These are phyloP conservation scores for Vigna mungo DNA, from an alignment of 306 rosid genomes.

Conservation along the genomic window DNA sequence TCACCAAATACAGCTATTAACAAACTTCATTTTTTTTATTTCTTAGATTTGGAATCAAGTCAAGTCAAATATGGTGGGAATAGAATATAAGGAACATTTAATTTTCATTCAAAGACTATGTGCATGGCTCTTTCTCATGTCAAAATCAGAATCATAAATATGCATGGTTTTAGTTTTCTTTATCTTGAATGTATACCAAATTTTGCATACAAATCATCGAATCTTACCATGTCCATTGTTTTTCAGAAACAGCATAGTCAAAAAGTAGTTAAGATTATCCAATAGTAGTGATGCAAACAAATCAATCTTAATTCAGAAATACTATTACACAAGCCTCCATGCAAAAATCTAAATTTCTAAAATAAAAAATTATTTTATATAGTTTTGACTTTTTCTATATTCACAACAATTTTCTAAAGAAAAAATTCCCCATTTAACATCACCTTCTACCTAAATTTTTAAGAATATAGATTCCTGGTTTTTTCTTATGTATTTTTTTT, in stretches of 20 bases:
- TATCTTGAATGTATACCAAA: not conserved
- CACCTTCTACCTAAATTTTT: too few relatives aligned
- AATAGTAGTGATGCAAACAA: not conserved
- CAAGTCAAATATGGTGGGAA: not conserved
- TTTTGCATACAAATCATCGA: not conserved
- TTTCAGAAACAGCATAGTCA: not conserved
- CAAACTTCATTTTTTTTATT: too few relatives aligned
- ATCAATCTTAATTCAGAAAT: not conserved
- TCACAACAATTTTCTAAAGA: too few relatives aligned
- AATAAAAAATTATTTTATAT: not conserved
- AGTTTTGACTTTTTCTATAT: too few relatives aligned
- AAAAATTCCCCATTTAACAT: too few relatives aligned
- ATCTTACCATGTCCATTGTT: not conserved
- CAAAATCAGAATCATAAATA: too few relatives aligned
- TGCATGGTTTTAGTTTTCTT: too few relatives aligned
- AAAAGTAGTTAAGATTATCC: not conserved
- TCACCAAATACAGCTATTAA: too few relatives aligned
- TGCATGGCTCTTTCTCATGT: not conserved
- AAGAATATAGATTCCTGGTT: too few relatives aligned
- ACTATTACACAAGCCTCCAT: not conserved
- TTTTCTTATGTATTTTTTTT: too few relatives aligned
- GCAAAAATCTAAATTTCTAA: not conserved
- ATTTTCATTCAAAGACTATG: not conserved
- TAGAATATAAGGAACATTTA: not conserved
- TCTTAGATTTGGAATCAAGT: slow-evolving; percentile 11